These are phyloP conservation scores for Leccinum subtestaceum DNA, from an alignment of 768 basidiomycete species.

Conservation along the genomic window DNA sequence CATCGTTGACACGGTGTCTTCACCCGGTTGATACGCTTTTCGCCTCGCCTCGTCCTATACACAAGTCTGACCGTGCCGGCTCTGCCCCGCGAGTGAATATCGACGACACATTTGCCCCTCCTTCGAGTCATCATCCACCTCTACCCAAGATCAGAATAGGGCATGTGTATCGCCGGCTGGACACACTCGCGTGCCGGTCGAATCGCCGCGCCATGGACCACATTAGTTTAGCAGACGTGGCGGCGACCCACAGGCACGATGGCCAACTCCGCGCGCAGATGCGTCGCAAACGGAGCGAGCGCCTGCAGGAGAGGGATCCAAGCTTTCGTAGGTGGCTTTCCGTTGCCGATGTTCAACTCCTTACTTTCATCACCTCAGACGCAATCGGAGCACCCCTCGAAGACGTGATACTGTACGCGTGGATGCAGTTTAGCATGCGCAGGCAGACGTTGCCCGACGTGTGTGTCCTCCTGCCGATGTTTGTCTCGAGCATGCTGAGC, in stretches of 20 bases:
- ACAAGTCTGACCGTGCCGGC: not conserved
- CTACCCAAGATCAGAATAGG: conserved; percentile 12
- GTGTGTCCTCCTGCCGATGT: too few relatives aligned
- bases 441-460: too few relatives aligned
- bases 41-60: not conserved
- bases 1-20: not conserved
- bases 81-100: not conserved
- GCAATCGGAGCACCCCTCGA: too few relatives aligned
- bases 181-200: conserved; percentile 20
- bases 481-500: too few relatives aligned
- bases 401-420: too few relatives aligned
- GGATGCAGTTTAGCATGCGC: too few relatives aligned
- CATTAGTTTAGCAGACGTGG: conserved; percentile 23
- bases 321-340: too few relatives aligned
- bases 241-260: conserved; percentile 15
- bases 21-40: not conserved
- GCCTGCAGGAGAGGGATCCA: too few relatives aligned
- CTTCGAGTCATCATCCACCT: not conserved
- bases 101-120: not conserved
- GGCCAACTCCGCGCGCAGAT: not conserved
- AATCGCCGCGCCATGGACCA: conserved; percentile 28
- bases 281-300: too few relatives aligned
- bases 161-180: conserved; percentile 26
- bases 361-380: too few relatives aligned
- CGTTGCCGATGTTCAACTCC: too few relatives aligned